Evolutionary conservation across 441 rosid genomes (phyloP), one percentile per base, ranked within the genome.

Genomic region (Eruca vesicaria): DNA sequence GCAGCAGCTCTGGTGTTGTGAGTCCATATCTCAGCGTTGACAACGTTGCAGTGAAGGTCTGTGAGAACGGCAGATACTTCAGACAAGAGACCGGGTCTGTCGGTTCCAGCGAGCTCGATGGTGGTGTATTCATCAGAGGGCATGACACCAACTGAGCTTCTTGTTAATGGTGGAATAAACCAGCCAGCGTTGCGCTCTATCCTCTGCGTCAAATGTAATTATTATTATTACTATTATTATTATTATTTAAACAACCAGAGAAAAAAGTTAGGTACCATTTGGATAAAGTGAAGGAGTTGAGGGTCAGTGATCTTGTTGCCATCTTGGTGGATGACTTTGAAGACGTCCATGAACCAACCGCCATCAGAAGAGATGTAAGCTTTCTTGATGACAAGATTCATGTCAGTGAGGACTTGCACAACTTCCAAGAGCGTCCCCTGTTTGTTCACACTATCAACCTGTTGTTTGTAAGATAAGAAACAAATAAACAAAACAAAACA

Each of bases 301-400:
- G 84, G 83, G 63, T 94, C 96, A 80, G 76, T 86, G 74, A 92
- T 90, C 84, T 94, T 94, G 78, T 84, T 89, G 14, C 91, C 97
- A 78, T 85, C 88, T 35, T 83, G 85, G 74, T 89, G 91, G 28
- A 84, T 85, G 70, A 94, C 97, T 67, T 92, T 84, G 82, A 94
- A 94, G 69, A 94, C 97, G 76, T 94, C 96, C 98, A 94, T 94
- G 79, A 94, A 91, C 98, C 98, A 94, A 67, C 92, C 96, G 0
- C 92, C 92, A 82, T 94, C 97, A 73, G 95, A 94, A 15, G 98
- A 88, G 72, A 94, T 90, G 77, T 94, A 86, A 5, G 98, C 97
- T 78, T 94, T 94, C 23, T 77, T 94, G 63, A 94, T 94, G 16
- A 87, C 80, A 75, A 94, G 93, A 70, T 94, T 84, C 95, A 90